A percentile compares a stretch with the other conserved stretches of the same genome.
Evolutionary conservation across 2,329 filamentous ascomycete species (phyloP).

Genomic region (Fusarium hostae): DNA sequence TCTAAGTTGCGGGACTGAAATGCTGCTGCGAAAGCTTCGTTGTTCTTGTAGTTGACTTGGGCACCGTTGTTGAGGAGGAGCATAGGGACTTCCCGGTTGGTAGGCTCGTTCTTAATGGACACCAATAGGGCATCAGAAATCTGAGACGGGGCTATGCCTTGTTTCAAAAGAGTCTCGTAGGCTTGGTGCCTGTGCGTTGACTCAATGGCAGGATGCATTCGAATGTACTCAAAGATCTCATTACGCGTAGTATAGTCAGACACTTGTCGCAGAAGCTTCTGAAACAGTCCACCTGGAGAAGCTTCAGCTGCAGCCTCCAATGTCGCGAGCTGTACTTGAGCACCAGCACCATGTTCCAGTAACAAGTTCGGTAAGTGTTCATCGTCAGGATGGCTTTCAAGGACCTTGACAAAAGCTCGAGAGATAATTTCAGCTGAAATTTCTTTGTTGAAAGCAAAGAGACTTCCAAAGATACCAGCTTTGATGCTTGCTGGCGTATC

Average conservation of each 20-base stretch:
- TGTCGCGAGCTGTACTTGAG: background rate
- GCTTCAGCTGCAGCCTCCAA: background rate
- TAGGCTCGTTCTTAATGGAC: background rate
- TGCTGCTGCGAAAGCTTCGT: background rate
- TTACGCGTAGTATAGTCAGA: background rate
- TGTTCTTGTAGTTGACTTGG: background rate
- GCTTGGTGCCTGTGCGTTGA: background rate
- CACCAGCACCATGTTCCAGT: slow-evolving; percentile 6
- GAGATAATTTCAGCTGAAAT: background rate
- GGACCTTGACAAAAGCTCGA: background rate
- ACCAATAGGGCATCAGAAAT: slow-evolving; percentile 4
- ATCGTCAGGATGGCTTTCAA: slow-evolving; percentile 8
- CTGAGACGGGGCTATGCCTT: background rate
- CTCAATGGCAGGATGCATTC: background rate
- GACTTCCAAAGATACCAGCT: background rate
- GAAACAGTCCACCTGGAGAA: background rate
- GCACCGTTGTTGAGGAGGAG: slow-evolving; percentile 6
- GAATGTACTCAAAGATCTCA: background rate
- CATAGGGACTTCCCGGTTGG: background rate
- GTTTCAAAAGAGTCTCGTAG: background rate
- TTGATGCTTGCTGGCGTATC: background rate
- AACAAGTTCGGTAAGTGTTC: background rate
- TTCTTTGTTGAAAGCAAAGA: background rate
- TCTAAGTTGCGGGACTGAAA: background rate
- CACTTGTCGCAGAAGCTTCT: background rate